These are phyloP conservation scores for Mycena rosella DNA, from an alignment of 768 basidiomycete genomes.

Conservation along the genomic window DNA sequence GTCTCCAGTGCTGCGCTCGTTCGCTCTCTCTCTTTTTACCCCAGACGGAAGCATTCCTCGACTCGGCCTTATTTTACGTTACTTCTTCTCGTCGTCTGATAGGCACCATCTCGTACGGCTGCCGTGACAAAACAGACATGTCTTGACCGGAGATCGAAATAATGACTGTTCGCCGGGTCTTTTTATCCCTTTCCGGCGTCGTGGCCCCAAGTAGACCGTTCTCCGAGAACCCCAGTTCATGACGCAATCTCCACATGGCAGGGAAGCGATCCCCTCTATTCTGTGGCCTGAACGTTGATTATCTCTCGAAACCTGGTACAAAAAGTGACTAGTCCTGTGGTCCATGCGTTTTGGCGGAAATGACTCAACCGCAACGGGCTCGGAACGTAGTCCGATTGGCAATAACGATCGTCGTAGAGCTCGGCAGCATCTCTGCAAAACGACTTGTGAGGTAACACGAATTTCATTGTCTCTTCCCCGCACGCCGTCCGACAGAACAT, in stretches of 20 bases:
- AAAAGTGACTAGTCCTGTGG: neutral
- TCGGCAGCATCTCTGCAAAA: constrained; percentile 17
- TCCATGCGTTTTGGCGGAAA: neutral
- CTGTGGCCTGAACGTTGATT: constrained; percentile 12
- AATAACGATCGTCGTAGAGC: neutral
- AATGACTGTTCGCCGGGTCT: constrained; percentile 22
- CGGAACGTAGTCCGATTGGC: no score
- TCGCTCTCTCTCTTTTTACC: neutral
- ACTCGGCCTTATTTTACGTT: constrained; percentile 26
- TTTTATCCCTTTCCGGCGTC: constrained; percentile 13
- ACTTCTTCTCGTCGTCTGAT: constrained; percentile 22
- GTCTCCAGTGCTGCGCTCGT: neutral
- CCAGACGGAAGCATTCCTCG: constrained; percentile 29
- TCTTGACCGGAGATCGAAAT: constrained; percentile 14
- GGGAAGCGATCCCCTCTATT: neutral
- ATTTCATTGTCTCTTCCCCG: neutral
- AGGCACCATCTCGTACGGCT: constrained; percentile 30
- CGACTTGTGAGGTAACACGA: neutral
- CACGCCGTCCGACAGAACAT: neutral
- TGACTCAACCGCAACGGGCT: neutral
- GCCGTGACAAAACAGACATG: constrained; percentile 3
- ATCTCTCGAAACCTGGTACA: neutral
- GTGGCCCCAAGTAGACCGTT: neutral
- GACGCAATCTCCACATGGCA: constrained; percentile 36
- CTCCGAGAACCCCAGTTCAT: constrained; percentile 24